Conservation (phyloP, 164 flowering plant genomes). For the Vitis vinifera region DNA sequence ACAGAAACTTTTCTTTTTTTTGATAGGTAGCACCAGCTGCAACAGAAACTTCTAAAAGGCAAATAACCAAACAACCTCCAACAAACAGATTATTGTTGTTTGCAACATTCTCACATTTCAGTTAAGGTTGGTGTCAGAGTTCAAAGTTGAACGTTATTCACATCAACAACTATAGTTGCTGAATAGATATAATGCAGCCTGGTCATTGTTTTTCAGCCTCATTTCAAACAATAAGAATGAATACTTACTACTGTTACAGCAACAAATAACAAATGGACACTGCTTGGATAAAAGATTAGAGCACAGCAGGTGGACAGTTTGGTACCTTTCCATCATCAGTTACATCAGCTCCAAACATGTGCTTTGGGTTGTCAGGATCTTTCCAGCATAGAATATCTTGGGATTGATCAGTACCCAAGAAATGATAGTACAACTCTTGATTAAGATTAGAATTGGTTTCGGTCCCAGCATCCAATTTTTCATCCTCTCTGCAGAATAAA, state of each 20-base stretch:
- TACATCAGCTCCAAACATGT: conserved; percentile 46
- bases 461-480: conserved; percentile 82
- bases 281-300: background rate
- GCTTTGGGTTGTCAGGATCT: conserved; percentile 79
- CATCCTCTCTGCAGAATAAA: conserved; percentile 59
- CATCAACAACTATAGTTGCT: background rate
- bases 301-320: background rate
- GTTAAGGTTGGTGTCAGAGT: too few relatives aligned
- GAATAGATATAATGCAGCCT: background rate
- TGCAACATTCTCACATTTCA: too few relatives aligned
- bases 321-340: conserved; percentile 95
- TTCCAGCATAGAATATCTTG: conserved; percentile 92
- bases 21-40: too few relatives aligned
- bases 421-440: conserved; percentile 86
- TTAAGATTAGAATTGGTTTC: conserved; percentile 78
- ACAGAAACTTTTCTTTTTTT: too few relatives aligned
- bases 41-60: too few relatives aligned
- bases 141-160: too few relatives aligned
- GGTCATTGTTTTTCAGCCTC: background rate
- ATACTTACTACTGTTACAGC: background rate
- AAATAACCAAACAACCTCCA: too few relatives aligned
- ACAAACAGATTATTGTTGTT: too few relatives aligned
- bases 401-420: conserved; percentile 85
- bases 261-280: background rate
- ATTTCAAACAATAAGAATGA: background rate